Evolutionary conservation across 2,329 filamentous ascomycete species (phyloP), one percentile per base, ranked within the genome.

Genomic region (Phaeosphaeria sp.): DNA sequence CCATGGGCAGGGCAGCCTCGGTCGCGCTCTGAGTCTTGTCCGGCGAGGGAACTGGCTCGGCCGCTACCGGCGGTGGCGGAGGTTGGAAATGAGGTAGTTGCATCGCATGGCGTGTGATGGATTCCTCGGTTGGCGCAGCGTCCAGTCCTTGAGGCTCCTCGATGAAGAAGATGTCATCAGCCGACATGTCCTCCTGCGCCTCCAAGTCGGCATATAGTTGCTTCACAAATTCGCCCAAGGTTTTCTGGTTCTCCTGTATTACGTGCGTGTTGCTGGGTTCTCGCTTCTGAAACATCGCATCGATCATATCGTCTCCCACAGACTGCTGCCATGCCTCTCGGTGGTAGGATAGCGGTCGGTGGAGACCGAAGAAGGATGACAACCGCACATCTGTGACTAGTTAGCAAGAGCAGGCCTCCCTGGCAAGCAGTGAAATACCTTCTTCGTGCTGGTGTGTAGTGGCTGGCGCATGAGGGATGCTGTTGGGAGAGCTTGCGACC

Each of bases 341-440:
- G 46, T 89, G 66, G 89, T 89, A 49, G 89, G 87, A 96, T 72
- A 99, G 94, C 46, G 95, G 95, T 60, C 95, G 89, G 80, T 99
- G 92, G 65, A 96, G 90, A 62, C 93, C 96, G 83, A 98, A 98
- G 84, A 99, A 98, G 59, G 90, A 90, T 7, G 94, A 95, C 46
- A 97, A 83, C 63, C 91, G 89, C 60, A 98, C 85, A 73, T 96
- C 95, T 98, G 48, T 22, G 13, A 11, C n/a, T n/a, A 21, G 45
- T 74, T 55, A 67, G 60, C 51, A 56, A 46, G 51, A 18, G 53
- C 13, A 22, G 20, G 1, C 25, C 9, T 24, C 13, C 36, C 2
- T 21, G 13, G n/a, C 40, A 2, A 39, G 18, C n/a, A 33, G 18
- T 52, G 33, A 74, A 82, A 33, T 77, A 91, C 89, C 87, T 77